Percentiles rank a stretch among this genome's conserved stretches.
These are phyloP conservation scores for Suillus subluteus DNA, from an alignment of 768 basidiomycete genomes.

Conservation along the genomic window DNA sequence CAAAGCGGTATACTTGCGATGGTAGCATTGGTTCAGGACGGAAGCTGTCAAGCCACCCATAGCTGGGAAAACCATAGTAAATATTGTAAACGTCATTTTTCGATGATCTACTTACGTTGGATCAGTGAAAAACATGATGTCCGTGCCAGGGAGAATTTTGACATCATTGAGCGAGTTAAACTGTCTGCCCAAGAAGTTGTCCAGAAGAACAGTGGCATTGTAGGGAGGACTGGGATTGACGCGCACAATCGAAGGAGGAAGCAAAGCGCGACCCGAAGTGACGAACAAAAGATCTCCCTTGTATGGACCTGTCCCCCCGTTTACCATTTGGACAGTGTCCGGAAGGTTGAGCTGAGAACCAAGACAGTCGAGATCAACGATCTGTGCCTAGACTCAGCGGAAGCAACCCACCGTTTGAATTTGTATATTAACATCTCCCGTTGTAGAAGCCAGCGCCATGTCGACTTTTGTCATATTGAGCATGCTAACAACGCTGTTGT, in stretches of 20 bases:
- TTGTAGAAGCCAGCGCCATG: conserved; percentile 41
- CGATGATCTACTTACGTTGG: conserved; percentile 47
- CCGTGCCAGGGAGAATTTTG: conserved; percentile 68
- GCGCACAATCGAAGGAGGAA: conserved; percentile 64
- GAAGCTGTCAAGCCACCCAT: conserved; percentile 68
- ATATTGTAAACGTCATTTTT: too few species aligned
- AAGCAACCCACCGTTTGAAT: conserved; percentile 40
- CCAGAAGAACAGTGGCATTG: conserved; percentile 70
- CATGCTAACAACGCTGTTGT: conserved; percentile 65
- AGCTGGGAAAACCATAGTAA: conserved; percentile 39
- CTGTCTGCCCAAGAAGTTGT: conserved; percentile 80
- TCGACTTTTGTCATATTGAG: conserved; percentile 64
- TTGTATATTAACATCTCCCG: conserved; percentile 49
- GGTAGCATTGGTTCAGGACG: conserved; percentile 68
- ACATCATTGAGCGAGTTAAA: conserved; percentile 85
- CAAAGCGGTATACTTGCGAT: conserved; percentile 78
- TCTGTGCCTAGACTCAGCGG: not conserved
- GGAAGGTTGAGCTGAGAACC: conserved; percentile 56
- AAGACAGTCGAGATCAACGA: conserved; percentile 14
- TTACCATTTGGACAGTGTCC: conserved; percentile 67
- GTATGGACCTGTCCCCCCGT: conserved; percentile 69
- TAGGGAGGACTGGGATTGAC: conserved; percentile 67
- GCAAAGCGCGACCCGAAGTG: conserved; percentile 67
- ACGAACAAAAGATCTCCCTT: conserved; percentile 60
- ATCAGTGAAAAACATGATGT: conserved; percentile 78